Evolutionary conservation across 208 protist species (phyloP).

Genomic region (Crithidia fasciculata): DNA sequence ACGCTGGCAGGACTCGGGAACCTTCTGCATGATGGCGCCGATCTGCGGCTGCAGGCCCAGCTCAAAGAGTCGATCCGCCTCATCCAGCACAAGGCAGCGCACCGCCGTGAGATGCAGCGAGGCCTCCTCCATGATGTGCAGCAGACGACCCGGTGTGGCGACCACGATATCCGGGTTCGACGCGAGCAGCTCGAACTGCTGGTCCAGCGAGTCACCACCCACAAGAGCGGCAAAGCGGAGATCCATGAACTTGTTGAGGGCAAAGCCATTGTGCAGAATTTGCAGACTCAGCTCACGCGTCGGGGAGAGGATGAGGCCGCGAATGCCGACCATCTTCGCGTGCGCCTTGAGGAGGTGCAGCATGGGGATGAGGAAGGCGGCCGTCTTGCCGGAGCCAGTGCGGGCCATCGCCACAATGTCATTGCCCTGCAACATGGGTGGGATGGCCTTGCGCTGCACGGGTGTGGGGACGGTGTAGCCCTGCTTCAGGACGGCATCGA

Average conservation of each 20-base stretch:
- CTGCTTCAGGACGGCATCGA: constrained; percentile 94
- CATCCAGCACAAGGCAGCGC: constrained; percentile 99
- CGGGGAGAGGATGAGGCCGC: constrained; percentile 98
- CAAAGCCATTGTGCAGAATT: constrained; percentile 95
- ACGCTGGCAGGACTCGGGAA: constrained; percentile 95
- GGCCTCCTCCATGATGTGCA: constrained; percentile 96
- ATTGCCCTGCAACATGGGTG: constrained; percentile 92
- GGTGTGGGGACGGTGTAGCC: constrained; percentile 98
- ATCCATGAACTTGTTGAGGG: constrained; percentile 94
- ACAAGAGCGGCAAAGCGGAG: constrained; percentile 95
- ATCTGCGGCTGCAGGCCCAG: constrained; percentile 97
- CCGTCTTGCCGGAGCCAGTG: constrained; percentile 99
- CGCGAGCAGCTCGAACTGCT: constrained; percentile 97
- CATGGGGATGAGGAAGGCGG: constrained; percentile 98
- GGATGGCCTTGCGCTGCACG: constrained; percentile 98
- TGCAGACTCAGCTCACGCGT: constrained; percentile 99
- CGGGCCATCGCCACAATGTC: constrained; percentile 99
- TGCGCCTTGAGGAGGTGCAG: constrained; percentile 93
- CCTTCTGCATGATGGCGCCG: constrained; percentile 94
- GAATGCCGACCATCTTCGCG: constrained; percentile 93
- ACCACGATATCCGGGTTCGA: constrained; percentile 99
- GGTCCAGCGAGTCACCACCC: constrained; percentile 96
- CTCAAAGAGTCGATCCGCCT: constrained; percentile 99
- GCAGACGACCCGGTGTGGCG: constrained; percentile 98
- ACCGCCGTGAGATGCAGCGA: constrained; percentile 92